A percentile compares a stretch with the other conserved stretches of the same genome.
Evolutionary conservation across 1,284 basidiomycete genomes (phyloP).

Genomic region (Sanghuangporus sanghuang): DNA sequence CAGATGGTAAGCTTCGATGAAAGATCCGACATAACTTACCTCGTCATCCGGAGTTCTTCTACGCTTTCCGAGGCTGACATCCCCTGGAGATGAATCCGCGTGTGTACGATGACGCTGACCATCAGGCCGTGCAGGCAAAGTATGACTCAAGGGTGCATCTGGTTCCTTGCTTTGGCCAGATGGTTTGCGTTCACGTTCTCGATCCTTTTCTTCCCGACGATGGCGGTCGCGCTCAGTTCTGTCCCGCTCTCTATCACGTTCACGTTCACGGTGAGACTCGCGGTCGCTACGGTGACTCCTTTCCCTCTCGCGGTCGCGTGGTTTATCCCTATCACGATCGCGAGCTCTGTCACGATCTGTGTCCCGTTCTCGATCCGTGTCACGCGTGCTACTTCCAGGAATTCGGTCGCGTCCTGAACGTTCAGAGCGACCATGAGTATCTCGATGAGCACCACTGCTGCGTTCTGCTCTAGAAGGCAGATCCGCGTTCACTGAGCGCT

Average conservation of each 20-base stretch:
- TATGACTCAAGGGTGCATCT: slow-evolving; percentile 41
- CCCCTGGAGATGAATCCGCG: slow-evolving; percentile 24
- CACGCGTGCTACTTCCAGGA: slow-evolving; percentile 23
- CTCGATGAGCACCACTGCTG: slow-evolving; percentile 11
- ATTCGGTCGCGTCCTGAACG: slow-evolving; percentile 17
- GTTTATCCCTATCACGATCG: slow-evolving; percentile 22
- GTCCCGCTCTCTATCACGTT: slow-evolving; percentile 35
- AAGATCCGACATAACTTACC: slow-evolving; percentile 37
- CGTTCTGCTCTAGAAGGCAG: slow-evolving; percentile 18
- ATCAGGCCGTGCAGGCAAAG: slow-evolving; percentile 54
- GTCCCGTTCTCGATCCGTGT: slow-evolving; percentile 39
- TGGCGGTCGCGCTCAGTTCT: slow-evolving; percentile 38
- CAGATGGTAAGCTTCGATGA: neutral
- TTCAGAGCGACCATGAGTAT: slow-evolving; percentile 14
- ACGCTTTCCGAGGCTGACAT: slow-evolving; percentile 63
- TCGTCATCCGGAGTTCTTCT: slow-evolving; percentile 62
- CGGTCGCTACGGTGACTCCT: slow-evolving; percentile 29
- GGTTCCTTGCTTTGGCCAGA: slow-evolving; percentile 24
- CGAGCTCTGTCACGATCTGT: slow-evolving; percentile 29
- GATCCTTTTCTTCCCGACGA: slow-evolving; percentile 25
- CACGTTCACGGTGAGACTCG: slow-evolving; percentile 31
- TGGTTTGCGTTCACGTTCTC: slow-evolving; percentile 36
- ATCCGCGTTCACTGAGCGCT: slow-evolving; percentile 5
- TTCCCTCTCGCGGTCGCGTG: slow-evolving; percentile 34
- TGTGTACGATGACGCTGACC: slow-evolving; percentile 42